phyloP scores from a whole-genome alignment of 768 basidiomycete genomes.

The Gloeopeniophorella convolvens region DNA sequence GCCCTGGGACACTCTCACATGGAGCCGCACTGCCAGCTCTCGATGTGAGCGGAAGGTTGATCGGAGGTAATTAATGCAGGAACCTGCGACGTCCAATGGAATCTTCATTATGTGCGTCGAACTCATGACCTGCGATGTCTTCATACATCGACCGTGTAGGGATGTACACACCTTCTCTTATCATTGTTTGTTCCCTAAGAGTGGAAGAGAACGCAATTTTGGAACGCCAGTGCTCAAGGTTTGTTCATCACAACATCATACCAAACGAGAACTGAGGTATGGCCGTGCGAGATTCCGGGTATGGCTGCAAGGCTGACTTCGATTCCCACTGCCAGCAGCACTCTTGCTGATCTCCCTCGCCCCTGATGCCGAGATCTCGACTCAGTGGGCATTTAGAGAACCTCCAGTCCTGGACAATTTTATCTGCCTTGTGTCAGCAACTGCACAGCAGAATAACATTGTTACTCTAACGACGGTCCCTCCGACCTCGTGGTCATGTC shows the following conservation, averaged over 20 bases:
- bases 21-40: background rate
- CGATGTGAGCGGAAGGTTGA: background rate
- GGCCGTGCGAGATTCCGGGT: slow-evolving; percentile 1
- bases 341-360: slow-evolving; percentile 6
- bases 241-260: slow-evolving; percentile 19
- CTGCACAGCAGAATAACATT: no score
- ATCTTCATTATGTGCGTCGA: background rate
- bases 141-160: background rate
- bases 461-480: no score
- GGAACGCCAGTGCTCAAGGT: slow-evolving; percentile 4
- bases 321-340: slow-evolving; percentile 9
- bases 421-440: no score
- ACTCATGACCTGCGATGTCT: background rate
- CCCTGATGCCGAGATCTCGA: background rate
- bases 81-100: background rate
- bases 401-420: no score
- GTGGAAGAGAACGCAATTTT: background rate
- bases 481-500: no score
- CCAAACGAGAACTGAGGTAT: slow-evolving; percentile 12
- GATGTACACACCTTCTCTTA: background rate
- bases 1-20: background rate
- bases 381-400: background rate
- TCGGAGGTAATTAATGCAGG: background rate
- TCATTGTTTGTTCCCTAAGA: background rate
- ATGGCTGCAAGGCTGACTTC: background rate